phyloP scores from a whole-genome alignment of 345 rosid genomes.

The Sonneratia caseolaris region DNA sequence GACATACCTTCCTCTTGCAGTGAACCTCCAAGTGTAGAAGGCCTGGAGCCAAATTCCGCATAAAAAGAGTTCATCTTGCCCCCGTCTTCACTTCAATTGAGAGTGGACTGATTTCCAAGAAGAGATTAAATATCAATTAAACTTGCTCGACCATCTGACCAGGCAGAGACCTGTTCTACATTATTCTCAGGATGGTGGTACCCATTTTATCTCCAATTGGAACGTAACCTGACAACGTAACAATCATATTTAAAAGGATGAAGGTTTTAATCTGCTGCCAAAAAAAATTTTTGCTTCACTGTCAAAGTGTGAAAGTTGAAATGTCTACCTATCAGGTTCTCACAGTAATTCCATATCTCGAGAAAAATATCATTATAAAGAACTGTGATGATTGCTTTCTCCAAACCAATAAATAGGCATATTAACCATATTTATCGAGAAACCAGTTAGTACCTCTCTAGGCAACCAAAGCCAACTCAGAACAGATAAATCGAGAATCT shows the following conservation, averaged over 20 bases:
- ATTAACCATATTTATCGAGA: too few relatives aligned
- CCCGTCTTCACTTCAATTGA: conserved; percentile 36
- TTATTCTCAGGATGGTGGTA: conserved; percentile 53
- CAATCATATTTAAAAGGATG: conserved; percentile 28
- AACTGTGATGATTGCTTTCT: too few relatives aligned
- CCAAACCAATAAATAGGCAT: too few relatives aligned
- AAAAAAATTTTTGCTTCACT: conserved; percentile 87
- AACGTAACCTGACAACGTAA: conserved; percentile 26
- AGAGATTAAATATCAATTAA: conserved; percentile 65
- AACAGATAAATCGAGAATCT: conserved; percentile 47
- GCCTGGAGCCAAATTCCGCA: conserved; percentile 56
- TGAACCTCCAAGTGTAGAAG: conserved; percentile 71
- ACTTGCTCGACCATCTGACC: conserved; percentile 92
- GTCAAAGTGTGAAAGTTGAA: conserved; percentile 84
- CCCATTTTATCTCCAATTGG: conserved; percentile 52
- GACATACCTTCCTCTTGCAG: conserved; percentile 73
- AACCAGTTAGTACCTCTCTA: too few relatives aligned
- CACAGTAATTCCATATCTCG: too few relatives aligned
- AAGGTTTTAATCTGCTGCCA: conserved; percentile 90
- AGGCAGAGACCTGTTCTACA: conserved; percentile 88
- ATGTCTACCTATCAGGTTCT: conserved; percentile 21
- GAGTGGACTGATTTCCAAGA: conserved; percentile 71
- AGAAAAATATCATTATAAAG: too few relatives aligned
- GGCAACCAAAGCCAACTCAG: conserved; percentile 80
- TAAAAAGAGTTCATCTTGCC: conserved; percentile 41